These are phyloP conservation scores for Beauveria asiatica DNA, from an alignment of 2,329 filamentous ascomycete genomes.

Conservation along the genomic window DNA sequence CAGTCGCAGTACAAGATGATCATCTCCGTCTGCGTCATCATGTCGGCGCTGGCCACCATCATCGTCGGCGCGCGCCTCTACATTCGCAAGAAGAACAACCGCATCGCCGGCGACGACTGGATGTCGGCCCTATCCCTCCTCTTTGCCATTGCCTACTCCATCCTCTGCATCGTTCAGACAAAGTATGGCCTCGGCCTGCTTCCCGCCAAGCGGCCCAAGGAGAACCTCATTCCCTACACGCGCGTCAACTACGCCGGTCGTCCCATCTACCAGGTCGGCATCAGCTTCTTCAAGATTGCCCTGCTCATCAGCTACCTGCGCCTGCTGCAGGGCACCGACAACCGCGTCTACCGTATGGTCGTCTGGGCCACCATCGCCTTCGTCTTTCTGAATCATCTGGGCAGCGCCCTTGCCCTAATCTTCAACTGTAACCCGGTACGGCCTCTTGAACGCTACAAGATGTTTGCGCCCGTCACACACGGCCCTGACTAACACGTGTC, in stretches of 20 bases:
- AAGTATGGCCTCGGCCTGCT: slow-evolving; percentile 45
- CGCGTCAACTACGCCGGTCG: slow-evolving; percentile 44
- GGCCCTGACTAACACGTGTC: background rate
- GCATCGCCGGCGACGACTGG: slow-evolving; percentile 41
- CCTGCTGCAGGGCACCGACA: slow-evolving; percentile 39
- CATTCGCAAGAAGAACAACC: slow-evolving; percentile 32
- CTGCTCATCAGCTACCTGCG: slow-evolving; percentile 44
- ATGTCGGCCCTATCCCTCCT: slow-evolving; percentile 31
- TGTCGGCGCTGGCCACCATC: slow-evolving; percentile 34
- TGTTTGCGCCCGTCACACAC: background rate
- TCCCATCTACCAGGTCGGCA: slow-evolving; percentile 46
- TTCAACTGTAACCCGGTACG: slow-evolving; percentile 41
- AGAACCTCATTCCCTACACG: slow-evolving; percentile 36
- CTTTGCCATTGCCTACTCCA: slow-evolving; percentile 41
- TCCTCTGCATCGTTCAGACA: slow-evolving; percentile 43
- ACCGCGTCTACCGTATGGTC: slow-evolving; percentile 32
- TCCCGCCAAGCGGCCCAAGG: slow-evolving; percentile 32
- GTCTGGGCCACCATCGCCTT: slow-evolving; percentile 36
- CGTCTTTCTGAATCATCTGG: slow-evolving; percentile 39
- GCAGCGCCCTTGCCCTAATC: slow-evolving; percentile 38
- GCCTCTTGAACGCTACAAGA: no score
- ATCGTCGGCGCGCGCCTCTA: slow-evolving; percentile 34
- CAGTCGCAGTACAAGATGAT: slow-evolving; percentile 40
- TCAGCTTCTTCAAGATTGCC: slow-evolving; percentile 48
- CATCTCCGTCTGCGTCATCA: slow-evolving; percentile 36